Evolutionary conservation across 345 rosid genomes (phyloP).

Genomic region (Populus euphratica): DNA sequence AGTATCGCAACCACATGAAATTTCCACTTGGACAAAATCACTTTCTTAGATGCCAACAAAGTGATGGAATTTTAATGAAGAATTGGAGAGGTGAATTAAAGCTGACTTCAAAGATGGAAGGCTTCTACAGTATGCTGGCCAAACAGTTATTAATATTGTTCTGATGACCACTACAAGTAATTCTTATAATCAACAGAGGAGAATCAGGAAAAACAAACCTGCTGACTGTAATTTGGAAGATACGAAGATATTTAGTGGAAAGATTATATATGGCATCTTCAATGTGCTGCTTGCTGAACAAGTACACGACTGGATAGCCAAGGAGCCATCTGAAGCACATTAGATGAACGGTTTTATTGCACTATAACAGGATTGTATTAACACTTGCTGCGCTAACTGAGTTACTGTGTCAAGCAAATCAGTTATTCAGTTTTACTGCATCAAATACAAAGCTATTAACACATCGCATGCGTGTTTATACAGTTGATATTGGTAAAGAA

Average conservation of each 20-base stretch:
- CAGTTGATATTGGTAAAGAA: background rate
- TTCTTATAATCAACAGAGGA: slow-evolving; percentile 1
- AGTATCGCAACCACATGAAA: background rate
- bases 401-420: background rate
- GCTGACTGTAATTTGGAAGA: slow-evolving; percentile 57
- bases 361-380: background rate
- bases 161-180: background rate
- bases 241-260: slow-evolving; percentile 73
- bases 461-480: background rate
- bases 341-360: slow-evolving; percentile 11
- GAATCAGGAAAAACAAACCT: slow-evolving; percentile 42
- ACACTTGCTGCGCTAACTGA: background rate
- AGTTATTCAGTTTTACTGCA: background rate
- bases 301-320: slow-evolving; percentile 84
- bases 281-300: slow-evolving; percentile 77
- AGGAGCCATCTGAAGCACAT: slow-evolving; percentile 74
- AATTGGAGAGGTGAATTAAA: no score
- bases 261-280: slow-evolving; percentile 77
- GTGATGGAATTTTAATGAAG: background rate
- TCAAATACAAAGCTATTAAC: background rate
- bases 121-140: background rate
- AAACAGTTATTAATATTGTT: background rate
- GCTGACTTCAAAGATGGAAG: background rate
- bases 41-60: slow-evolving; percentile 9
- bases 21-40: background rate